Percentiles rank a stretch among this genome's conserved stretches.
These are phyloP conservation scores for Rhododendron henanense DNA, from an alignment of 148 eudicot species.

Conservation along the genomic window DNA sequence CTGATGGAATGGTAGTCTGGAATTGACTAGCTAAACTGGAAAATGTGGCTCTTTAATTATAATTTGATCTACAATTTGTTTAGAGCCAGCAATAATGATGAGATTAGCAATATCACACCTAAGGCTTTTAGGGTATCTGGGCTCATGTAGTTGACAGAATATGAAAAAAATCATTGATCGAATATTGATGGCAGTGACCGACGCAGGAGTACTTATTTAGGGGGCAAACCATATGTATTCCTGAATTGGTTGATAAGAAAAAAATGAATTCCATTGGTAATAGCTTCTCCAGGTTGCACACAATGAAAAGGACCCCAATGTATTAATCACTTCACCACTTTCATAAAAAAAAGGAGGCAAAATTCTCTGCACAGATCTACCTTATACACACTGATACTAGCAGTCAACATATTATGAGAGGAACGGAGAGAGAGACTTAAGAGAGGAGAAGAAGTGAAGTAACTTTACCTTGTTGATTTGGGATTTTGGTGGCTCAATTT, in stretches of 20 bases:
- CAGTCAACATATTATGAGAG: not conserved
- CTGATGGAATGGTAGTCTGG: no score
- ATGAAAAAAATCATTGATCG: no score
- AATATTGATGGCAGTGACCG: no score
- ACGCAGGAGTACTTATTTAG: no score
- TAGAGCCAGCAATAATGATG: no score
- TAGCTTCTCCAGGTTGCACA: not conserved
- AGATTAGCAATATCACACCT: no score
- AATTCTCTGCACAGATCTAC: not conserved
- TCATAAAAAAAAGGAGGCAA: not conserved
- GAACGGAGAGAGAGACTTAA: not conserved
- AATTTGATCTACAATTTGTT: no score
- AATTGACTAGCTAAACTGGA: not conserved
- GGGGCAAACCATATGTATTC: not conserved
- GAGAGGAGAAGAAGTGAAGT: not conserved
- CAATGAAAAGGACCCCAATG: not conserved
- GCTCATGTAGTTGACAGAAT: no score
- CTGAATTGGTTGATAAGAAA: not conserved
- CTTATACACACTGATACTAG: not conserved
- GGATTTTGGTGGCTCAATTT: not conserved
- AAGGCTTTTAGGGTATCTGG: no score
- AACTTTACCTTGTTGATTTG: not conserved
- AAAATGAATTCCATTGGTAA: not conserved
- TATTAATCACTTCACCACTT: not conserved
- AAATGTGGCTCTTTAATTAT: no score